Conservation (phyloP, 192 early-diverging fungal species). For the Coemansia sp. region DNA sequence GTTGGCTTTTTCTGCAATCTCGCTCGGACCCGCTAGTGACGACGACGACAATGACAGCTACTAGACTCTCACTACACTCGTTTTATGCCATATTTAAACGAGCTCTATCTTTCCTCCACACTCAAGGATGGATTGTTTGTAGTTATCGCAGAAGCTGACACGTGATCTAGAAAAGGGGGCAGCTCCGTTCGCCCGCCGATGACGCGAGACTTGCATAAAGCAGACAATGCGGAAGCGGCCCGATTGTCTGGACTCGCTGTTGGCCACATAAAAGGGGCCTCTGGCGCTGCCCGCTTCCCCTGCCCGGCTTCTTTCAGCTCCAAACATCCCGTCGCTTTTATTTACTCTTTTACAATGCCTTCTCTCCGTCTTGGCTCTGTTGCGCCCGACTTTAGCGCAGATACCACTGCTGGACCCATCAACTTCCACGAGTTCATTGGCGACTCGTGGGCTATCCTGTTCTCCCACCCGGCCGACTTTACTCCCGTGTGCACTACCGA, state of each 20-base stretch:
- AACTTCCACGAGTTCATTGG: conserved; percentile 87
- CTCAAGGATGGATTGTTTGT: too few relatives aligned
- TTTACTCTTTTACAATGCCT: conserved; percentile 36
- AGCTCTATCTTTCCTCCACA: background rate
- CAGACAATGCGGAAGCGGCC: background rate
- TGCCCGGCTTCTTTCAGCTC: background rate
- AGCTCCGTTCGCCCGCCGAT: background rate
- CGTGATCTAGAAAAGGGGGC: too few relatives aligned
- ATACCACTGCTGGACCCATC: conserved; percentile 88
- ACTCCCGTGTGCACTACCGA: conserved; percentile 96
- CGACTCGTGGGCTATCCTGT: conserved; percentile 89
- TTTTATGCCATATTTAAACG: background rate
- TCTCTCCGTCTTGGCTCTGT: conserved; percentile 59
- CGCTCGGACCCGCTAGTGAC: conserved; percentile 18
- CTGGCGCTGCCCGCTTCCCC: background rate
- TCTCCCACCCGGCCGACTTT: conserved; percentile 98
- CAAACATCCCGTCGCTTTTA: background rate
- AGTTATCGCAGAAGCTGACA: too few relatives aligned
- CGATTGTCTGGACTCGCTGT: background rate
- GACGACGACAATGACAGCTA: conserved; percentile 7
- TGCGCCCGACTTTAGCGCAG: conserved; percentile 74
- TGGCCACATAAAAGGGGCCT: too few relatives aligned
- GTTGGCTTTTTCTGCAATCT: conserved; percentile 23
- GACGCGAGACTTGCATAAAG: conserved; percentile 6
- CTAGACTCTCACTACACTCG: background rate